Conservation (phyloP, 768 basidiomycete genomes). For the Gyrodon lividus region DNA sequence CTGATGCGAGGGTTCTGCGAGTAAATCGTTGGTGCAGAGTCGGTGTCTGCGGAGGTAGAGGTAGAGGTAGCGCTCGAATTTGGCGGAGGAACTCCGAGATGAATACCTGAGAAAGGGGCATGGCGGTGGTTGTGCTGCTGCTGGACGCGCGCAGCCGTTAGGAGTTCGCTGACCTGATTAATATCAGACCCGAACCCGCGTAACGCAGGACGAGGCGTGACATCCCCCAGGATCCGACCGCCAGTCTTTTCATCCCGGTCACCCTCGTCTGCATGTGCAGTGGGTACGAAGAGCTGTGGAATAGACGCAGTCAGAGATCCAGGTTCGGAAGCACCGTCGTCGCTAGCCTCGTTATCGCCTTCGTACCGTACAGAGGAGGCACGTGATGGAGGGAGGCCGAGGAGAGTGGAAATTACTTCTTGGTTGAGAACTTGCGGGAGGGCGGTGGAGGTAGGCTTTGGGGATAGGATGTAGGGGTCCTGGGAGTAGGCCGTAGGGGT, state of each 20-base stretch:
- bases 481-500: constrained; percentile 26
- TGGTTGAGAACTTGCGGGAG: constrained; percentile 69
- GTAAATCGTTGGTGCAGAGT: constrained; percentile 13
- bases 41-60: constrained; percentile 1
- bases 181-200: constrained; percentile 37
- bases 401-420: constrained; percentile 63
- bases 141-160: constrained; percentile 24
- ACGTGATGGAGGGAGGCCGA: constrained; percentile 49
- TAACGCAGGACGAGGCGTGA: constrained; percentile 57
- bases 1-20: constrained; percentile 8
- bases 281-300: constrained; percentile 32
- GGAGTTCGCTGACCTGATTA: constrained; percentile 27
- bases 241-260: constrained; percentile 17
- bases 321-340: constrained; percentile 34
- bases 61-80: constrained; percentile 1
- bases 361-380: constrained; percentile 47
- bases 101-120: constrained; percentile 3
- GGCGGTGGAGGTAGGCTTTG: constrained; percentile 50
- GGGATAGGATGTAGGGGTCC: constrained; percentile 47
- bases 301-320: constrained; percentile 43
- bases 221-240: constrained; percentile 41
- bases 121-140: constrained; percentile 14
- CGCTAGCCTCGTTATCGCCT: constrained; percentile 53
- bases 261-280: constrained; percentile 9
- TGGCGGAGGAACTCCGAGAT: constrained; percentile 3